phyloP scores from a whole-genome alignment of 306 rosid genomes.

The Rosa rugosa region DNA sequence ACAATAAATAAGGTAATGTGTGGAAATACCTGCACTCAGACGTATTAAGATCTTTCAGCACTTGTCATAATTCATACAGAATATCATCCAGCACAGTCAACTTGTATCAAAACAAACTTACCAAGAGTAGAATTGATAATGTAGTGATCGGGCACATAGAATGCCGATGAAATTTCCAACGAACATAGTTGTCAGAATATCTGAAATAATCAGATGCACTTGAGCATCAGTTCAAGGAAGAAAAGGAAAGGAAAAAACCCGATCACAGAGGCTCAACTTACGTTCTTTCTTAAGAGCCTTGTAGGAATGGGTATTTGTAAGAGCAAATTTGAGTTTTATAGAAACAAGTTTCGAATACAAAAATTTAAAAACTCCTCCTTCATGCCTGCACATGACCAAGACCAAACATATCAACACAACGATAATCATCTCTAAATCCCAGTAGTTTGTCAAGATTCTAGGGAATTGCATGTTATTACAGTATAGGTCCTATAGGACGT shows the following conservation, averaged over 20 bases:
- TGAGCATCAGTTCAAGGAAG: constrained; percentile 24
- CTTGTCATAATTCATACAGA: background rate
- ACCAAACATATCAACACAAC: constrained; percentile 22
- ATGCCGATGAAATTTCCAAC: constrained; percentile 93
- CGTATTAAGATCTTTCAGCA: background rate
- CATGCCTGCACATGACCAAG: constrained; percentile 63
- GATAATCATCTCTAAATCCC: background rate
- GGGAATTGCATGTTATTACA: background rate
- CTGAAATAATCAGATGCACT: constrained; percentile 39
- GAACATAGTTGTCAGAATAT: constrained; percentile 87
- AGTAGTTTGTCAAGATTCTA: background rate
- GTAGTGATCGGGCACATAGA: constrained; percentile 87
- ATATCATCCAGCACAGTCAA: constrained; percentile 16
- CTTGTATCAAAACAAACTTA: constrained; percentile 33
- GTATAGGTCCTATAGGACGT: background rate
- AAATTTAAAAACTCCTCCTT: constrained; percentile 83
- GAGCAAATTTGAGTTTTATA: constrained; percentile 48
- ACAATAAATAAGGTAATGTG: constrained; percentile 81
- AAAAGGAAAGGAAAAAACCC: background rate
- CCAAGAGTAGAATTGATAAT: constrained; percentile 97
- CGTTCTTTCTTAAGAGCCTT: constrained; percentile 69
- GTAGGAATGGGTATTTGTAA: constrained; percentile 39
- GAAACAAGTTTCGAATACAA: constrained; percentile 56
- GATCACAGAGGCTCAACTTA: constrained; percentile 27
- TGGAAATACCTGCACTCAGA: constrained; percentile 73